Percentiles rank a stretch among this genome's conserved stretches.
These are phyloP conservation scores for Lactarius vividus DNA, from an alignment of 768 basidiomycete genomes.

Conservation along the genomic window DNA sequence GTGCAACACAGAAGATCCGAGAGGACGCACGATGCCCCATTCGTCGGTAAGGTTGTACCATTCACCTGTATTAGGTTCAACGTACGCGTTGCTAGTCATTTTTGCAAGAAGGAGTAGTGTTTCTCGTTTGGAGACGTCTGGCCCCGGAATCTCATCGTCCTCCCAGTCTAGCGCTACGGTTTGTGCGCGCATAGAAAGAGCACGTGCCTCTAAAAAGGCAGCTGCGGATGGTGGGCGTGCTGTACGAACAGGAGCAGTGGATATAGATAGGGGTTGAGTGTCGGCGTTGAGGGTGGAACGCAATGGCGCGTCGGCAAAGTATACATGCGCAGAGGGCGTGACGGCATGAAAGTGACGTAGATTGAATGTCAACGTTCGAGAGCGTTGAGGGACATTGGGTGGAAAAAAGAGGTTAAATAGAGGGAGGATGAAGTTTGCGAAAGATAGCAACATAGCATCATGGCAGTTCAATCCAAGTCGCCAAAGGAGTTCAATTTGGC, in stretches of 20 bases:
- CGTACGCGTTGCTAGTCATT: slow-evolving; percentile 94
- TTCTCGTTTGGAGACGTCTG: slow-evolving; percentile 73
- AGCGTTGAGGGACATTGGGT: not conserved
- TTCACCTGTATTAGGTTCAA: slow-evolving; percentile 50
- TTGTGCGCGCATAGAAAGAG: slow-evolving; percentile 36
- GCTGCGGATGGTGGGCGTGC: slow-evolving; percentile 9
- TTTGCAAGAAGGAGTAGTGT: slow-evolving; percentile 83
- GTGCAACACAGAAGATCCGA: not conserved
- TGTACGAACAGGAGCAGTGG: slow-evolving; percentile 2
- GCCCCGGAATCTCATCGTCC: slow-evolving; percentile 66
- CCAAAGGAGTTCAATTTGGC: not conserved
- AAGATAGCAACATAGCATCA: not conserved
- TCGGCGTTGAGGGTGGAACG: slow-evolving; percentile 22
- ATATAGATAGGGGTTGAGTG: slow-evolving; percentile 15
- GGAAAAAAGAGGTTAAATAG: slow-evolving; percentile 6
- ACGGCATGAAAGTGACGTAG: slow-evolving; percentile 63
- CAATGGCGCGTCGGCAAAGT: slow-evolving; percentile 51
- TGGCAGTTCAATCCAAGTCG: not conserved
- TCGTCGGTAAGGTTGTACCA: slow-evolving; percentile 77
- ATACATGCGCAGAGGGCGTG: slow-evolving; percentile 41
- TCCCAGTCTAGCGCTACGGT: slow-evolving; percentile 62
- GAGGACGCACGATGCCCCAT: slow-evolving; percentile 55
- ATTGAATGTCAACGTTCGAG: slow-evolving; percentile 41
- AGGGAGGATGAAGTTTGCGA: slow-evolving; percentile 2
- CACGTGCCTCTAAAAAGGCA: slow-evolving; percentile 9